phyloP scores from a whole-genome alignment of 192 early-diverging fungal genomes.

The Backusella luteola region DNA sequence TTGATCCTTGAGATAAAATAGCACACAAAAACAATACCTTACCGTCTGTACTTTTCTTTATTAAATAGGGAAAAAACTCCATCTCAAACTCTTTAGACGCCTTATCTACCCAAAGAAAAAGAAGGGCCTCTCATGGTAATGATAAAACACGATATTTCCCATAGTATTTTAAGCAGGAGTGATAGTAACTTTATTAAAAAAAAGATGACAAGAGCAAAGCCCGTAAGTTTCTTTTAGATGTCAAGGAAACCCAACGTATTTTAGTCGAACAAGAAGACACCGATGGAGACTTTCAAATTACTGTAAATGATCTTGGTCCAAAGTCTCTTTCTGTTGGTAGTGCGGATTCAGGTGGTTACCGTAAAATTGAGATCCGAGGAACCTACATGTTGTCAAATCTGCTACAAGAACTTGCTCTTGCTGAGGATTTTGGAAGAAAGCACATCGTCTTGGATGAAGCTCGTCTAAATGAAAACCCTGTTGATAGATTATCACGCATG shows the following conservation, averaged over 20 bases:
- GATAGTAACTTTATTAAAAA: neutral
- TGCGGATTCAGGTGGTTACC: slow-evolving; percentile 82
- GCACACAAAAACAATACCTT: too few species aligned
- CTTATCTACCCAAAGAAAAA: neutral
- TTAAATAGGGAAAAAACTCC: neutral
- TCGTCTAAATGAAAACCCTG: slow-evolving; percentile 92
- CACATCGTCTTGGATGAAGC: slow-evolving; percentile 88
- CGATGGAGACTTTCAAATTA: slow-evolving; percentile 93
- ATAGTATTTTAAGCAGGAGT: too few species aligned
- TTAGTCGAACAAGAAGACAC: slow-evolving; percentile 95
- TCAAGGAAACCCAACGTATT: slow-evolving; percentile 71
- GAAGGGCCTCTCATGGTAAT: slow-evolving; percentile 25
- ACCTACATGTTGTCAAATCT: slow-evolving; percentile 95
- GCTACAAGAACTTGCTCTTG: slow-evolving; percentile 93
- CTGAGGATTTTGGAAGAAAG: slow-evolving; percentile 81
- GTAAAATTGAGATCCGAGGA: slow-evolving; percentile 87
- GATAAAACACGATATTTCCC: neutral
- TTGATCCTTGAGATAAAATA: too few species aligned
- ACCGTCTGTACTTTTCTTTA: neutral
- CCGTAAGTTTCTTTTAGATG: slow-evolving; percentile 83
- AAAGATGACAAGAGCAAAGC: slow-evolving; percentile 47
- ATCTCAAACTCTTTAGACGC: neutral
- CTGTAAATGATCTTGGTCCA: slow-evolving; percentile 87
- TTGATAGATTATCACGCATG: slow-evolving; percentile 85
- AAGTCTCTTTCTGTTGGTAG: slow-evolving; percentile 87